Conservation (phyloP, 345 rosid species). For the Eucalyptus cloeziana region DNA sequence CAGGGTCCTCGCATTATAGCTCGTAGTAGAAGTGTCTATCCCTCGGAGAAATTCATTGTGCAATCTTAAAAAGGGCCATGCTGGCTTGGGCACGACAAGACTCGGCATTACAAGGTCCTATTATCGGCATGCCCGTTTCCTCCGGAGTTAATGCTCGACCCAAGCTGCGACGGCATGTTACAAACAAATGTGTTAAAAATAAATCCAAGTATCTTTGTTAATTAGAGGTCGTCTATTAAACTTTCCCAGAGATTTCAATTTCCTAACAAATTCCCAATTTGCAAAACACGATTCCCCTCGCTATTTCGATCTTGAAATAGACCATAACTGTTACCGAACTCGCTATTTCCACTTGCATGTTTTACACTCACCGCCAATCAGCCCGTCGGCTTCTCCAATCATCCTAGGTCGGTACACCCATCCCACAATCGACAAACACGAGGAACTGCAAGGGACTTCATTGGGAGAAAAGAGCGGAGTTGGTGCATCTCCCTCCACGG, state of each 20-base stretch:
- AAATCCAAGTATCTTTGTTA: not conserved
- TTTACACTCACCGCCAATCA: not conserved
- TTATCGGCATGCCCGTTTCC: not conserved
- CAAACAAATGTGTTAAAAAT: not conserved
- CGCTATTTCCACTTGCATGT: not conserved
- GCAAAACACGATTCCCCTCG: not conserved
- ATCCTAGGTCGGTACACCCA: too few species aligned
- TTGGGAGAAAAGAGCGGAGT: not conserved
- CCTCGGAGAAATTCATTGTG: not conserved
- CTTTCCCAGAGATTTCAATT: not conserved
- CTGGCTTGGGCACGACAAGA: not conserved
- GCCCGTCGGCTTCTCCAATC: too few species aligned
- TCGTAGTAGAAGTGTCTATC: not conserved
- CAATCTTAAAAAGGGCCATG: not conserved
- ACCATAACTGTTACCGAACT: not conserved
- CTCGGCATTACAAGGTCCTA: not conserved
- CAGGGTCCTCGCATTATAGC: not conserved
- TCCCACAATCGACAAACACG: not conserved
- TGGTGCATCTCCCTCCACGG: not conserved
- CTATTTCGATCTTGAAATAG: not conserved
- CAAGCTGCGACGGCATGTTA: not conserved
- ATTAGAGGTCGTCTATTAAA: not conserved
- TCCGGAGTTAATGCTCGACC: not conserved
- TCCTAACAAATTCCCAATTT: not conserved
- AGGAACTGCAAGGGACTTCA: not conserved